Evolutionary conservation across 768 basidiomycete genomes (phyloP).

Genomic region (Naganishia vishniacii): DNA sequence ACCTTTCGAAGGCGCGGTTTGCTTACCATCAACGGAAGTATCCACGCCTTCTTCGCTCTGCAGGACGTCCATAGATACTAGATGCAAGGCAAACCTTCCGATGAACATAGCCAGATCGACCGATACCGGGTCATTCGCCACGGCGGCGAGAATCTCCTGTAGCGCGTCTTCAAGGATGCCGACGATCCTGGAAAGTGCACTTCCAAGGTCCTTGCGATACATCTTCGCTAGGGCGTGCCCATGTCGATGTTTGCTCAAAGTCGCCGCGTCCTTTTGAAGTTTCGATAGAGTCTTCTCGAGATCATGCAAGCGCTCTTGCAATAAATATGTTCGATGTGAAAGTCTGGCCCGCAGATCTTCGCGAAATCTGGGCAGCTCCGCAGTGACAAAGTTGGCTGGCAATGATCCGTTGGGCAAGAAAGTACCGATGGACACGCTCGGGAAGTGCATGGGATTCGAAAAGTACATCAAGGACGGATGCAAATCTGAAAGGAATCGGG

Average conservation of each 20-base stretch:
- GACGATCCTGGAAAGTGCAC: neutral
- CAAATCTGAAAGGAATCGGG: constrained; percentile 50
- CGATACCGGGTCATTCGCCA: neutral
- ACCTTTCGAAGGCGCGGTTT: neutral
- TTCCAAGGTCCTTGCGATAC: neutral
- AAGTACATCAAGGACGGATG: constrained; percentile 60
- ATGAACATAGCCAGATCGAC: constrained; percentile 9
- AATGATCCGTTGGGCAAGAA: neutral
- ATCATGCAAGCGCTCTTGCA: constrained; percentile 58
- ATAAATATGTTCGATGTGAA: constrained; percentile 59
- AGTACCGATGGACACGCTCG: constrained; percentile 8
- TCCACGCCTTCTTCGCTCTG: too few species aligned
- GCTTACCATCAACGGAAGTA: neutral
- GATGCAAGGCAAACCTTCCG: constrained; percentile 9
- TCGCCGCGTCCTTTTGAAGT: constrained; percentile 1
- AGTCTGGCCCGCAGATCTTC: constrained; percentile 60
- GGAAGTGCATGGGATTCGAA: constrained; percentile 44
- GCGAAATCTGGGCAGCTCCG: constrained; percentile 56
- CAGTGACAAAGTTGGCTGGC: constrained; percentile 4
- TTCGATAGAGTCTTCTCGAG: constrained; percentile 53
- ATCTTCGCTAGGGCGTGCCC: neutral
- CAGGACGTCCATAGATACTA: neutral
- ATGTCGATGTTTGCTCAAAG: neutral
- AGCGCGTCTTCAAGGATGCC: neutral
- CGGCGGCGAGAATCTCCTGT: neutral